phyloP scores from a whole-genome alignment of 2,329 filamentous ascomycete genomes.

The Diplocarpon rosae region DNA sequence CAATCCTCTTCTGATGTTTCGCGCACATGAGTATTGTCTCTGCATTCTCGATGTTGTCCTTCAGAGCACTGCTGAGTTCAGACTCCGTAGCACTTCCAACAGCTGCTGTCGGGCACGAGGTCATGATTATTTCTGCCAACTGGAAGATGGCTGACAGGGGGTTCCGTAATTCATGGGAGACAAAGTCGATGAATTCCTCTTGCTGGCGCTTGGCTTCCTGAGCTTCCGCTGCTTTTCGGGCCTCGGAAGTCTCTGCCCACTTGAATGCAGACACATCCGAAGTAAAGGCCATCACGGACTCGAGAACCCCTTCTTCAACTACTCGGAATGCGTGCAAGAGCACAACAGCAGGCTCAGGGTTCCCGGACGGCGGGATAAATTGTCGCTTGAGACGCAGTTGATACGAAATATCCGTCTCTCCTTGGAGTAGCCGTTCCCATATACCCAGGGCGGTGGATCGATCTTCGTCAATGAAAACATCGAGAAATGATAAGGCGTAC shows the following conservation, averaged over 20 bases:
- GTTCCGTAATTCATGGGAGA: slow-evolving; percentile 62
- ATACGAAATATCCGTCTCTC: slow-evolving; percentile 14
- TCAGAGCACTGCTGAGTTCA: slow-evolving; percentile 38
- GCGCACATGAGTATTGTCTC: slow-evolving; percentile 70
- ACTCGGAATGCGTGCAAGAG: slow-evolving; percentile 16
- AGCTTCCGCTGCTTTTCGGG: slow-evolving; percentile 39
- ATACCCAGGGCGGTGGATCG: slow-evolving; percentile 8
- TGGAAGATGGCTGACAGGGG: slow-evolving; percentile 66
- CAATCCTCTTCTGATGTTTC: slow-evolving; percentile 68
- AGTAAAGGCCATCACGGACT: slow-evolving; percentile 22
- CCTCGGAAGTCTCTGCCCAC: slow-evolving; percentile 22
- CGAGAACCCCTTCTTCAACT: slow-evolving; percentile 16
- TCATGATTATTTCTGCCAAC: slow-evolving; percentile 59
- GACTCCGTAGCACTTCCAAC: slow-evolving; percentile 23
- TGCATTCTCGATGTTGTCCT: slow-evolving; percentile 57
- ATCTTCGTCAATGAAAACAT: slow-evolving; percentile 19
- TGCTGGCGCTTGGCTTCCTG: slow-evolving; percentile 56
- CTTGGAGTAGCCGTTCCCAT: slow-evolving; percentile 17
- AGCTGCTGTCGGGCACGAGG: slow-evolving; percentile 32
- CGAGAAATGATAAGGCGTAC: slow-evolving; percentile 16
- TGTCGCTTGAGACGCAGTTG: slow-evolving; percentile 20
- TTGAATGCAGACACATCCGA: slow-evolving; percentile 24
- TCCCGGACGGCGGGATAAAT: slow-evolving; percentile 20
- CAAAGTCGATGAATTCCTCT: slow-evolving; percentile 73
- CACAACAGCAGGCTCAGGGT: slow-evolving; percentile 20